Evolutionary conservation across 1,284 basidiomycete genomes (phyloP), one percentile per base, ranked within the genome.

Genomic region (Ganoderma multipileum): DNA sequence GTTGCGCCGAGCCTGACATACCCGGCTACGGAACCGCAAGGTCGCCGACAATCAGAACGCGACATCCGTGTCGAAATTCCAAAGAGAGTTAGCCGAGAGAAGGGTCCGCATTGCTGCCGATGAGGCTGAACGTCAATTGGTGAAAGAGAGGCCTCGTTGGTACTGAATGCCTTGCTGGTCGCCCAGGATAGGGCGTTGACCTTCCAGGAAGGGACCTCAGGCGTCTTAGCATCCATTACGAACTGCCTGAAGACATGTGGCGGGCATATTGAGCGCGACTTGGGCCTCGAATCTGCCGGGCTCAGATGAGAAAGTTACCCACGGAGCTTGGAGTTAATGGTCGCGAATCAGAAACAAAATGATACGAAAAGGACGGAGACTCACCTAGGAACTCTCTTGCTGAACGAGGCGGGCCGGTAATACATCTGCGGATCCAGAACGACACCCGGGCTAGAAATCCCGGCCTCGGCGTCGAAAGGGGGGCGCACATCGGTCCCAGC

Each of bases 21-120:
- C 63, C 61, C 38, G 58, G 61, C 39, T 33, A 44, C 23, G 57
- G 41, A 33, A 42, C 28, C 63, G 23, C 26, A 23, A 50, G 47
- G 23, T 30, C 26, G 28, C 54, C 50, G 61, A 62, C 66, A 60
- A 72, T 72, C 66, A 72, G 71, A 72, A 61, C 50, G 30, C 33
- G 33, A 36, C n/a, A 18, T 68, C 64, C 66, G 47, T 20, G 42
- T 55, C 61, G 64, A 61, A 67, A 57, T 54, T 69, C 68, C 54
- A 57, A 65, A 66, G 54, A 72, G 66, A 72, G 38, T 41, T 68
- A 69, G 68, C 68, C 71, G 68, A 72, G 59, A 14, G 23, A 44
- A 57, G 63, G 23, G 44, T 58, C 68, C 71, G 68, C 71, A 62
- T 50, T 72, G 71, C 33, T 30, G 39, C 71, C 71, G 71, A 68